Evolutionary conservation across 371 early-diverging fungal genomes (phyloP).

Genomic region (Saksenaea vasiformis): DNA sequence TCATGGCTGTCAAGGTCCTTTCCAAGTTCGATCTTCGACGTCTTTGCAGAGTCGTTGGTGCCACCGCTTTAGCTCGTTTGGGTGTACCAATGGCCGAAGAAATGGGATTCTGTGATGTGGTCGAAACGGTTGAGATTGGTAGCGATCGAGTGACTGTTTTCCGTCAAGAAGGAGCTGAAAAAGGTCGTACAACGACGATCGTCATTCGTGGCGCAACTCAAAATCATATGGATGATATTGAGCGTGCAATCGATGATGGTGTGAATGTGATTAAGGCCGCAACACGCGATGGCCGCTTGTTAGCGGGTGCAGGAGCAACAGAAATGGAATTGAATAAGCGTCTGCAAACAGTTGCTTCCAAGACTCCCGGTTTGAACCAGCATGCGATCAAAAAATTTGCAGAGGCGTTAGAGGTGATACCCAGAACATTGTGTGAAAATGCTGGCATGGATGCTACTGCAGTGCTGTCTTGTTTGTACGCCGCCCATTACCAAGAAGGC

Average conservation of each 20-base stretch:
- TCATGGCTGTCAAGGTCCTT: conserved; percentile 89
- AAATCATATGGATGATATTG: conserved; percentile 96
- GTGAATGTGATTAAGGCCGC: conserved; percentile 96
- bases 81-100: conserved; percentile 97
- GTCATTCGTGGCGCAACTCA: conserved; percentile 98
- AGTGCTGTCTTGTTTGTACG: conserved; percentile 89
- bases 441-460: conserved; percentile 97
- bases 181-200: conserved; percentile 90
- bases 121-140: conserved; percentile 96
- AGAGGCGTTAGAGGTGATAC: conserved; percentile 94
- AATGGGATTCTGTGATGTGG: conserved; percentile 95
- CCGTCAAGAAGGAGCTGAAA: conserved; percentile 79
- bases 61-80: conserved; percentile 89
- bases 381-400: conserved; percentile 96
- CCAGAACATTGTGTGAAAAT: conserved; percentile 95
- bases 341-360: conserved; percentile 71
- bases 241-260: conserved; percentile 98
- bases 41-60: conserved; percentile 92
- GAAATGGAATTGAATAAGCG: conserved; percentile 93
- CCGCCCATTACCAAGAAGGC: conserved; percentile 86
- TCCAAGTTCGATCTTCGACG: conserved; percentile 97
- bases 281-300: conserved; percentile 83
- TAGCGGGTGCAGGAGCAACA: conserved; percentile 95
- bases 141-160: conserved; percentile 96
- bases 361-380: conserved; percentile 95